Conservation (phyloP, 441 rosid species). For the Erysimum cheiri region DNA sequence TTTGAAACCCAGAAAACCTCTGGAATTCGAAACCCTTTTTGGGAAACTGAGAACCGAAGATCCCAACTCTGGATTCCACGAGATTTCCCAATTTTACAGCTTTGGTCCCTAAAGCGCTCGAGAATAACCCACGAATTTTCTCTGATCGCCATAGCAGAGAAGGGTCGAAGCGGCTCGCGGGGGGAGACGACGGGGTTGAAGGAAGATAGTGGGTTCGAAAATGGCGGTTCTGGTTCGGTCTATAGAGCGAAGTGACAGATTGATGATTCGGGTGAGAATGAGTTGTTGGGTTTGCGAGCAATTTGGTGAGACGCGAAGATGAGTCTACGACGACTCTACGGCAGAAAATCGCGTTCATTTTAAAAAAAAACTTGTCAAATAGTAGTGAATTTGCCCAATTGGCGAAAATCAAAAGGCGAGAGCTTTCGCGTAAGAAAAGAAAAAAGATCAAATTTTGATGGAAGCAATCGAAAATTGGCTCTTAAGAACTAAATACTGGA, state of each 20-base stretch:
- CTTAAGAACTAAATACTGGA: background rate
- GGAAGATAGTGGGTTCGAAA: conserved; percentile 41
- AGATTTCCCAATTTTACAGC: conserved; percentile 43
- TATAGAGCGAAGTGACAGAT: conserved; percentile 44
- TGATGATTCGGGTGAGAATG: conserved; percentile 42
- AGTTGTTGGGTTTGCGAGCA: conserved; percentile 34
- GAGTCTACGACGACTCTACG: conserved; percentile 48
- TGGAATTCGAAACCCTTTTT: conserved; percentile 46
- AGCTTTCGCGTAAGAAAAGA: conserved; percentile 2
- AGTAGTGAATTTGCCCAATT: background rate
- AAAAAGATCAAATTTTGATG: conserved; percentile 17
- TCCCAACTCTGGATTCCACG: conserved; percentile 48
- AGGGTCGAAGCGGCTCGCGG: conserved; percentile 40
- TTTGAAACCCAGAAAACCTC: conserved; percentile 44
- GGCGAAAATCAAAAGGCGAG: conserved; percentile 9
- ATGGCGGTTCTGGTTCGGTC: conserved; percentile 43
- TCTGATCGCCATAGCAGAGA: conserved; percentile 46
- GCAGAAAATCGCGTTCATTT: conserved; percentile 64
- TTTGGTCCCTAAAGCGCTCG: conserved; percentile 48
- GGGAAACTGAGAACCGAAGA: conserved; percentile 49
- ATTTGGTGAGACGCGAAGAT: conserved; percentile 50
- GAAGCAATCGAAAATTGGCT: background rate
- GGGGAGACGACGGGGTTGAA: conserved; percentile 17
- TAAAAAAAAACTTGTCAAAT: background rate
- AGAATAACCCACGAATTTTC: conserved; percentile 48